Evolutionary conservation across 2,329 filamentous ascomycete species (phyloP), one percentile per base, ranked within the genome.

Genomic region (Sphaerulina musiva): DNA sequence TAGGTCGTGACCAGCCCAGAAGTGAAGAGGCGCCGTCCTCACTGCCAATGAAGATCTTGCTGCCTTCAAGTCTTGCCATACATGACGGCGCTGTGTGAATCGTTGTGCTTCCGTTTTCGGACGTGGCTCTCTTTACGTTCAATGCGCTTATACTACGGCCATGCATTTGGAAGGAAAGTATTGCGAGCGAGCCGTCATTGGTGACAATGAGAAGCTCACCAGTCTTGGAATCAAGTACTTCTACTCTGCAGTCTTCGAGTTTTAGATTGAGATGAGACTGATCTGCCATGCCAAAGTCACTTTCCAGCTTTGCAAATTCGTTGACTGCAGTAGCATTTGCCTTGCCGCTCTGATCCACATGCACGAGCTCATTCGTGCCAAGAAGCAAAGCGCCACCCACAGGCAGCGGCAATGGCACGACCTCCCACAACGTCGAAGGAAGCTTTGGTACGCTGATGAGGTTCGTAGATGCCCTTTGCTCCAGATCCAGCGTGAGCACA

Each of bases 271-370:
- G 76, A 44, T 88, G 82, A 0, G 89, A 87, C 71, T 96, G 92
- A 68, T 98, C 93, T 4, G 82, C 80, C 68, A 98, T 83, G 48
- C 85, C 82, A 65, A 96, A 97, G 0, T 86, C 81, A 2, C 92
- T 95, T 59, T 83, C 82, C 57, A 87, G 82, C 68, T 85, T 89
- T 4, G 91, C 86, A 72, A 95, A 95, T 34, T 89, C 81, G 66
- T 98, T 98, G 59, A 98, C 88, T 3, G 87, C 92, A 55, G 97
- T 86, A 2, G 90, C 92, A 65, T 89, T 95, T 10, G 90, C 82
- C 70, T 95, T 96, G 31, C 93, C 93, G 9, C 89, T 89, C 76
- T 98, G 93, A 67, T 97, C 92, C 60, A 98, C 84, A 69, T 98
- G 93, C 56, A 98, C 87, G 58, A 98, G 73, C 68, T 96, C 90